Evolutionary conservation across 169 alveolate genomes (phyloP).

Genomic region (Cryptosporidium xiaoi): DNA sequence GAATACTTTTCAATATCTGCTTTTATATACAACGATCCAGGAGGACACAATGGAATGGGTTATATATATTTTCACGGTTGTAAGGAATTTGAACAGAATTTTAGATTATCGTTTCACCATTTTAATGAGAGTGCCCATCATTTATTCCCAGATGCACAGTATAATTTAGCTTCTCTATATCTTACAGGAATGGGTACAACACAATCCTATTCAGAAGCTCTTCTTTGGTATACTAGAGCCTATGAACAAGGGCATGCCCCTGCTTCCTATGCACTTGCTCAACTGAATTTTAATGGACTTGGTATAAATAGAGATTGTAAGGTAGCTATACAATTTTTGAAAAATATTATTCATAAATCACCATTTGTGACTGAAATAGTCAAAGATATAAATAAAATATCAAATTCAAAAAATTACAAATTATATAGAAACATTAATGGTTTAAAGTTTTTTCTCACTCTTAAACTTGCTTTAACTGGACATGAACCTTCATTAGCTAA

Average conservation of each 20-base stretch:
- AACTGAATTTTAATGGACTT: constrained; percentile 51
- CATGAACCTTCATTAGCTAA: constrained; percentile 52
- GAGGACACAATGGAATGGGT: constrained; percentile 74
- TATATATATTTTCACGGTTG: constrained; percentile 73
- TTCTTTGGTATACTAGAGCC: constrained; percentile 68
- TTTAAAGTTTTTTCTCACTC: constrained; percentile 8
- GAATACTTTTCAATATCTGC: constrained; percentile 69
- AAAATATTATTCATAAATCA: constrained; percentile 10
- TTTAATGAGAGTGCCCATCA: constrained; percentile 72
- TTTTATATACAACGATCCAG: constrained; percentile 60
- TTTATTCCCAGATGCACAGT: constrained; percentile 68
- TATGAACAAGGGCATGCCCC: constrained; percentile 72
- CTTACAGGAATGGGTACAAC: constrained; percentile 71
- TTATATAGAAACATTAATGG: neutral
- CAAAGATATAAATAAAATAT: neutral
- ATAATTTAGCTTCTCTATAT: constrained; percentile 56
- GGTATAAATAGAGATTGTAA: constrained; percentile 54
- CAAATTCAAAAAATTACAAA: neutral
- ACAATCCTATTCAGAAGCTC: constrained; percentile 56
- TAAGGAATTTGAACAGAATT: constrained; percentile 33
- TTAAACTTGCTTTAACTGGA: constrained; percentile 56
- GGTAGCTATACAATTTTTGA: constrained; percentile 33
- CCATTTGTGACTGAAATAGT: neutral
- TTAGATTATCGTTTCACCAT: constrained; percentile 58
- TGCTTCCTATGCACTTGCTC: constrained; percentile 70